Percentiles rank a stretch among this genome's conserved stretches.
phyloP scores from a whole-genome alignment of 2,329 filamentous ascomycete species.

The Cercospora citrullina region DNA sequence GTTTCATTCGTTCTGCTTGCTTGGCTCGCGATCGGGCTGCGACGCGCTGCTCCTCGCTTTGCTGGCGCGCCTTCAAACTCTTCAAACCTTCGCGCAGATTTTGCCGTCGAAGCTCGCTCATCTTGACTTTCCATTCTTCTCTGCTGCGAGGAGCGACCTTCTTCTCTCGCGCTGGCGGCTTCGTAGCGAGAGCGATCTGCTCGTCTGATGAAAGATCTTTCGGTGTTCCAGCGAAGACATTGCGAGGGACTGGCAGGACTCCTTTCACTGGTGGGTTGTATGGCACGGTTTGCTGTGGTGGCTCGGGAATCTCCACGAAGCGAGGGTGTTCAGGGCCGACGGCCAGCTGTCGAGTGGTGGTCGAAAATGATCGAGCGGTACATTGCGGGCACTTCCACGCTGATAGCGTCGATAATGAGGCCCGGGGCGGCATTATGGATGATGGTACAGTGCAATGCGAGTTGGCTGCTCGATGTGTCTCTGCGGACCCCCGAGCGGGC shows the following conservation, averaged over 20 bases:
- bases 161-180: conserved; percentile 24
- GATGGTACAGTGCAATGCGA: background rate
- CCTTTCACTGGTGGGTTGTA: conserved; percentile 63
- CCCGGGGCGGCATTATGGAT: conserved; percentile 45
- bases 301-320: conserved; percentile 78
- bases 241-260: conserved; percentile 76
- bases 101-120: conserved; percentile 69
- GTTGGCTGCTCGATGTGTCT: conserved; percentile 2
- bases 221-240: conserved; percentile 66
- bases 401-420: conserved; percentile 36
- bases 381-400: conserved; percentile 42
- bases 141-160: conserved; percentile 47
- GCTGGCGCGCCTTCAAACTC: conserved; percentile 68
- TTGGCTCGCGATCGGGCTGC: conserved; percentile 48
- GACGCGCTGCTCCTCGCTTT: conserved; percentile 43
- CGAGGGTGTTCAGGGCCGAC: conserved; percentile 83
- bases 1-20: conserved; percentile 52
- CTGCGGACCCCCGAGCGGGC: background rate
- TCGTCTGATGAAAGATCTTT: conserved; percentile 50
- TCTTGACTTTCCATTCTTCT: conserved; percentile 66
- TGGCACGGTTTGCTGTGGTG: conserved; percentile 67
- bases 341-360: conserved; percentile 45
- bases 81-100: conserved; percentile 72
- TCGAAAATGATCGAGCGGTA: conserved; percentile 45
- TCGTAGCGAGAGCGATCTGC: conserved; percentile 26